Evolutionary conservation across 2,329 filamentous ascomycete species (phyloP).

Genomic region (Fusarium foetens): DNA sequence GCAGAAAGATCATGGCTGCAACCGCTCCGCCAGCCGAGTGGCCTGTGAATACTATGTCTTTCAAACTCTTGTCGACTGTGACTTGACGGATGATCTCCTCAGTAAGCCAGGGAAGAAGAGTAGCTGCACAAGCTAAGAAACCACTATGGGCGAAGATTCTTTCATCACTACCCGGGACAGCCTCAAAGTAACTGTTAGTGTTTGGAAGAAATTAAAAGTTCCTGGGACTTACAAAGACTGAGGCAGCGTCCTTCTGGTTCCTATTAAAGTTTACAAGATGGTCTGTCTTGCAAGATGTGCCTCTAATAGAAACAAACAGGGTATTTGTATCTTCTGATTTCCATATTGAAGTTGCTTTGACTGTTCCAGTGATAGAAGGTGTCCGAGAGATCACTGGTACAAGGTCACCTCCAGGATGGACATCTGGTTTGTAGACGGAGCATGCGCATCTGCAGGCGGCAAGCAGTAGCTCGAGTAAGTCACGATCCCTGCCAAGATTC

Average conservation of each 20-base stretch:
- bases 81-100: slow-evolving; percentile 24
- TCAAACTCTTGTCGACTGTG: background rate
- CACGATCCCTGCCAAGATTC: background rate
- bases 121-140: slow-evolving; percentile 35
- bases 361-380: slow-evolving; percentile 27
- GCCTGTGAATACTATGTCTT: slow-evolving; percentile 35
- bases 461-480: slow-evolving; percentile 14
- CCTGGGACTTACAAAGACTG: slow-evolving; percentile 10
- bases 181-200: background rate
- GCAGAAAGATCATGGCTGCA: slow-evolving; percentile 30
- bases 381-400: slow-evolving; percentile 31
- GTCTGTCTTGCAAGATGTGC: slow-evolving; percentile 33
- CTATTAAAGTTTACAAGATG: slow-evolving; percentile 42
- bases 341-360: slow-evolving; percentile 40
- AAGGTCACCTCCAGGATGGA: slow-evolving; percentile 12
- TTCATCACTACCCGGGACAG: background rate
- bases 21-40: slow-evolving; percentile 42
- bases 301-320: slow-evolving; percentile 35
- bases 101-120: slow-evolving; percentile 17
- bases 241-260: background rate
- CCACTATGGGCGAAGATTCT: slow-evolving; percentile 28
- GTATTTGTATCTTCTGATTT: slow-evolving; percentile 16
- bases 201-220: rapidly evolving
- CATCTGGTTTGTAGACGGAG: slow-evolving; percentile 28
- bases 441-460: slow-evolving; percentile 36